Conservation (phyloP, 106 monocot species). For the Triglochin maritima region DNA sequence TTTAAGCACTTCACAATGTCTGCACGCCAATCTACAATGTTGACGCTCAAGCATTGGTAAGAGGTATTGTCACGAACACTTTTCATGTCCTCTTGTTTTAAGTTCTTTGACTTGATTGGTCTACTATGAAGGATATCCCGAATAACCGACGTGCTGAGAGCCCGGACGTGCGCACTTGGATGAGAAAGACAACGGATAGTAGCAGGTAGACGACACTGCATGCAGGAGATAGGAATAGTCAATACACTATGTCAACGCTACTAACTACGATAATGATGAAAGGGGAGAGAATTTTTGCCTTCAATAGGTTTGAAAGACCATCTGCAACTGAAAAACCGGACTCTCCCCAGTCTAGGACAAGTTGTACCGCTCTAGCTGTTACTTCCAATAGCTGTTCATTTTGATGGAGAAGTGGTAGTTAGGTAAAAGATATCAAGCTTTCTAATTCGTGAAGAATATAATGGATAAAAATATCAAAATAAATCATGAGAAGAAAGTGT, state of each 20-base stretch:
- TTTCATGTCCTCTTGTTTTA: constrained; percentile 18
- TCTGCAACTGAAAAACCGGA: constrained; percentile 68
- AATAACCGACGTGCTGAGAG: constrained; percentile 75
- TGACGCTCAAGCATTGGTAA: constrained; percentile 27
- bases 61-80: constrained; percentile 15
- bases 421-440: no score
- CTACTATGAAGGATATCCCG: constrained; percentile 55
- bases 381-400: constrained; percentile 78
- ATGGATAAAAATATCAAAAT: no score
- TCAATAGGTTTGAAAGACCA: constrained; percentile 80
- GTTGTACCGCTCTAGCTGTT: constrained; percentile 79
- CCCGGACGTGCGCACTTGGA: constrained; percentile 88
- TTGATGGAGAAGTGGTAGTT: constrained; percentile 9
- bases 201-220: constrained; percentile 82
- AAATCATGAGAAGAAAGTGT: no score
- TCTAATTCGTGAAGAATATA: no score
- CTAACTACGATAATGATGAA: neutral
- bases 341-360: constrained; percentile 69
- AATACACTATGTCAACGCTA: neutral
- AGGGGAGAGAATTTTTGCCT: constrained; percentile 32
- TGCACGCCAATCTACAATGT: constrained; percentile 58
- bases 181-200: constrained; percentile 93
- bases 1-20: constrained; percentile 66
- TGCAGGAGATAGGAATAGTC: neutral
- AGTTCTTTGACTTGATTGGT: constrained; percentile 21